Evolutionary conservation across 306 rosid genomes (phyloP).

Genomic region (Prunus fruticosa): DNA sequence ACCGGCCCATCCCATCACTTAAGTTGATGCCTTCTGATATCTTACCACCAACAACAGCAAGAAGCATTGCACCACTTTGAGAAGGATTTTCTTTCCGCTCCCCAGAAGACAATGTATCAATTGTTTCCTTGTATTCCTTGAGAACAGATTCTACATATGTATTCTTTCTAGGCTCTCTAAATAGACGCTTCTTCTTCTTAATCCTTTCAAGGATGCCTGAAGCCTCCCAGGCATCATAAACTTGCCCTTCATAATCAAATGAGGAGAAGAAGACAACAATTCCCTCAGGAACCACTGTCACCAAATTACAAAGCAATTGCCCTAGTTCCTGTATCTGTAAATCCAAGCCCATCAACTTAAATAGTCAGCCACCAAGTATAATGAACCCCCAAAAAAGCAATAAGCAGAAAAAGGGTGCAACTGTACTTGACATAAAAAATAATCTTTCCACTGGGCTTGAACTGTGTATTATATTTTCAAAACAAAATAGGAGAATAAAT

Average conservation of each 20-base stretch:
- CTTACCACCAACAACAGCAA: constrained; percentile 95
- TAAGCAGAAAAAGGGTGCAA: not conserved
- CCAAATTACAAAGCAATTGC: constrained; percentile 76
- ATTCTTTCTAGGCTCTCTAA: constrained; percentile 88
- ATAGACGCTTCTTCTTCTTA: constrained; percentile 65
- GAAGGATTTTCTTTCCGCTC: constrained; percentile 43
- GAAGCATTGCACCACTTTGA: constrained; percentile 64
- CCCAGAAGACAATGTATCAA: constrained; percentile 35
- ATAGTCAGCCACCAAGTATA: constrained; percentile 17
- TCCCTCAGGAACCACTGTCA: constrained; percentile 79
- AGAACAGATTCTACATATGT: constrained; percentile 83
- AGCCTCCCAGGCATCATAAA: constrained; percentile 72
- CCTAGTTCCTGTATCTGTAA: constrained; percentile 83
- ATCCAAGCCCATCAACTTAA: constrained; percentile 25
- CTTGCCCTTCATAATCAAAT: constrained; percentile 78
- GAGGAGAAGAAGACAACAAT: constrained; percentile 93
- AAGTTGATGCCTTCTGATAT: constrained; percentile 96
- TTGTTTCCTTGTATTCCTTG: constrained; percentile 66
- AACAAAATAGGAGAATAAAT: not conserved
- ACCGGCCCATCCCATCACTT: constrained; percentile 97
- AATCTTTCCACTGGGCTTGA: not conserved
- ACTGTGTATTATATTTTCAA: not conserved
- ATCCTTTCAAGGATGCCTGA: constrained; percentile 83
- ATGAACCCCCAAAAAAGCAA: constrained; percentile 7
- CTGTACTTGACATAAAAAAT: constrained; percentile 4